Conservation (phyloP, 306 rosid species). For the Dalbergia cultrata region DNA sequence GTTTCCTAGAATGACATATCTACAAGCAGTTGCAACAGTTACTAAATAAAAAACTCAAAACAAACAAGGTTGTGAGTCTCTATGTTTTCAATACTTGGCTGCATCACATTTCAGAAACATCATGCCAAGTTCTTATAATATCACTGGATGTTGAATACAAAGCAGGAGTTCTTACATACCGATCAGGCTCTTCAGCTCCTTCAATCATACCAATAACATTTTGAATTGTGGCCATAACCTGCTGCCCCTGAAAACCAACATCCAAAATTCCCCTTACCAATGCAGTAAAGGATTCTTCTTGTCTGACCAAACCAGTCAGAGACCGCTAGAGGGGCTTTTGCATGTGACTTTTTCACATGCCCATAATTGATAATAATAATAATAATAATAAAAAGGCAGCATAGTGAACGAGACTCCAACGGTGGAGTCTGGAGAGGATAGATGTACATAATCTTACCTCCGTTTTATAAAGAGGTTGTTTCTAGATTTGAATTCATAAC, state of each 20-base stretch:
- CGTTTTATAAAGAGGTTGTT: no score
- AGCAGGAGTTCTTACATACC: constrained; percentile 52
- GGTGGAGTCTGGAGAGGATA: no score
- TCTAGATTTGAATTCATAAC: no score
- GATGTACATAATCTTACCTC: no score
- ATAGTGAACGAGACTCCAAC: no score
- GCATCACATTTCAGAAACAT: constrained; percentile 9
- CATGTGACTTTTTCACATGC: constrained; percentile 12
- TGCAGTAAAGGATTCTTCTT: neutral
- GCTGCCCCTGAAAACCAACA: constrained; percentile 62
- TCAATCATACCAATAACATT: constrained; percentile 77
- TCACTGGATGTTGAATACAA: no score
- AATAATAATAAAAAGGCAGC: no score
- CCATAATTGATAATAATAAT: neutral
- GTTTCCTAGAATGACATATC: constrained; percentile 79
- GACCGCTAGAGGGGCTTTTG: neutral
- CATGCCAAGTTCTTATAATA: neutral
- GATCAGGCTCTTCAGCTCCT: constrained; percentile 82
- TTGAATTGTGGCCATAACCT: constrained; percentile 59
- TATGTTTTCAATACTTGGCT: neutral
- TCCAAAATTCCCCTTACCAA: constrained; percentile 13
- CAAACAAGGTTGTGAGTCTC: constrained; percentile 6
- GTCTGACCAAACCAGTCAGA: neutral
- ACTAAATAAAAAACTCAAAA: constrained; percentile 12
- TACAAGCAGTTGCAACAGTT: constrained; percentile 50